Percentiles rank a stretch among this genome's conserved stretches.
Conservation (phyloP, 768 basidiomycete species). For the Naganishia friedmannii region DNA sequence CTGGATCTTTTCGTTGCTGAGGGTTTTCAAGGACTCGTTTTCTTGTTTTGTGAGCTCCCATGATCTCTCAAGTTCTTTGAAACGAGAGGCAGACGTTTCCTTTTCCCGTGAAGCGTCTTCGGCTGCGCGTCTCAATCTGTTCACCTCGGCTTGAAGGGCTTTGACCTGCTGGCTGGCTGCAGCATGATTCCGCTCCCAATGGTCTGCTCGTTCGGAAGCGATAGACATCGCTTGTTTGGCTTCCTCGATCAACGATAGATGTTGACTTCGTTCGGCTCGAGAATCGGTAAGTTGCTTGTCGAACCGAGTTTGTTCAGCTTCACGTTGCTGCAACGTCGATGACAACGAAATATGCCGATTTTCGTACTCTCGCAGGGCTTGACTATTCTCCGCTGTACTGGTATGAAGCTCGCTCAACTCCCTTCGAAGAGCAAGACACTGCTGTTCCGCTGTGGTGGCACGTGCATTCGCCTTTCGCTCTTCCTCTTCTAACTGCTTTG, state of each 20-base stretch:
- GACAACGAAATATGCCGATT: conserved; percentile 71
- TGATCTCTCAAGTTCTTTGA: conserved; percentile 79
- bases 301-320: conserved; percentile 69
- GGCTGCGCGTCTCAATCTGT: conserved; percentile 75
- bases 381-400: conserved; percentile 62
- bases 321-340: conserved; percentile 70
- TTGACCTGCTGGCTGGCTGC: conserved; percentile 67
- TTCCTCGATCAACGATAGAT: conserved; percentile 82
- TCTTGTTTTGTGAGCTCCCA: conserved; percentile 92
- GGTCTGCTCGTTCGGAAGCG: conserved; percentile 71
- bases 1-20: conserved; percentile 61
- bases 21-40: conserved; percentile 79
- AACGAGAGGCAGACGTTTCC: conserved; percentile 64
- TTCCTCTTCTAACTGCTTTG: conserved; percentile 69
- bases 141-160: conserved; percentile 71
- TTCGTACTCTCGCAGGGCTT: conserved; percentile 66
- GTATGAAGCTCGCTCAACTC: conserved; percentile 67
- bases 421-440: conserved; percentile 66
- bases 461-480: conserved; percentile 59
- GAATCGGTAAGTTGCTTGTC: conserved; percentile 72
- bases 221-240: conserved; percentile 72
- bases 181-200: conserved; percentile 71
- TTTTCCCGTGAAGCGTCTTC: conserved; percentile 72
- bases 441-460: conserved; percentile 68
- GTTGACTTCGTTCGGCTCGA: conserved; percentile 69